phyloP scores from a whole-genome alignment of 2,329 filamentous ascomycete species.

The Trichoderma aggressivum region DNA sequence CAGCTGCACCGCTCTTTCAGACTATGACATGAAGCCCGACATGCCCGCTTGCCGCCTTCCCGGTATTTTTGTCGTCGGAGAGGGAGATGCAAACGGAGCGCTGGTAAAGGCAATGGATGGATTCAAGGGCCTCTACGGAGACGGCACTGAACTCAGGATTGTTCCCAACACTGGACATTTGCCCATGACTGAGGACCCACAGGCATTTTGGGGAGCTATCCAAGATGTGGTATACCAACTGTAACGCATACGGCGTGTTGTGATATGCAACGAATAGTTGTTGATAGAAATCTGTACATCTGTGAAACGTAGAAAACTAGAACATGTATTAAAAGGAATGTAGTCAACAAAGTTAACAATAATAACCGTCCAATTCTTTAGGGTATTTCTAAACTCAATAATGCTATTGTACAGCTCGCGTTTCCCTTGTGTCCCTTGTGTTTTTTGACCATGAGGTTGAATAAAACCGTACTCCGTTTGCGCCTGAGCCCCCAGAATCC shows the following conservation, averaged over 20 bases:
- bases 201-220: slow-evolving; percentile 63
- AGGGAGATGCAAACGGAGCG: slow-evolving; percentile 65
- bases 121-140: slow-evolving; percentile 59
- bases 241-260: background rate
- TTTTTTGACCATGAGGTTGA: background rate
- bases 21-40: slow-evolving; percentile 61
- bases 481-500: background rate
- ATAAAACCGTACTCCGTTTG: background rate
- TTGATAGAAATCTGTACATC: background rate
- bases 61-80: slow-evolving; percentile 68
- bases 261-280: background rate
- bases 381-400: slow-evolving; percentile 11
- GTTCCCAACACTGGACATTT: slow-evolving; percentile 73
- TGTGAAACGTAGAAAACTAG: background rate
- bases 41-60: slow-evolving; percentile 55
- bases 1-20: slow-evolving; percentile 66
- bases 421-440: background rate
- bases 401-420: background rate
- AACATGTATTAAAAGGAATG: background rate
- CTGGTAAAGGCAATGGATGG: slow-evolving; percentile 77
- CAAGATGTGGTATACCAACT: slow-evolving; percentile 51
- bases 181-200: slow-evolving; percentile 76
- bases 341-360: background rate
- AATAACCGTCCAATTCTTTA: background rate
- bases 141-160: slow-evolving; percentile 57